These are phyloP conservation scores for Naegleria lovaniensis DNA, from an alignment of 208 protist species.

Conservation along the genomic window DNA sequence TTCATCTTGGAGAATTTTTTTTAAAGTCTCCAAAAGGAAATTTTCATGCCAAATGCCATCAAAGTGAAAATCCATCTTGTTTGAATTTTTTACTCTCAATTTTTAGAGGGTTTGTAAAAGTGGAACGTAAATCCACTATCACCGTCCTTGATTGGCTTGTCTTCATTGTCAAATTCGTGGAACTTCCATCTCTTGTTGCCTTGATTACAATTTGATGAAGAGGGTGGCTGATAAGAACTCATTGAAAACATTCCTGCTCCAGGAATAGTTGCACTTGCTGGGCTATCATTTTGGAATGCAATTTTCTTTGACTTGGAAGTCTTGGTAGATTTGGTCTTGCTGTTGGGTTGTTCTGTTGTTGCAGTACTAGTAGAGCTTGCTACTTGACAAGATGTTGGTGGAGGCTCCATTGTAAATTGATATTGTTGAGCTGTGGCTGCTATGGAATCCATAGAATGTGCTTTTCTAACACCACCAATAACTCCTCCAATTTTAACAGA, in stretches of 20 bases:
- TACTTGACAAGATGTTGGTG: background rate
- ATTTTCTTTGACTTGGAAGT: background rate
- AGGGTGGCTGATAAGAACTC: background rate
- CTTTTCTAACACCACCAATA: background rate
- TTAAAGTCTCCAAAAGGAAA: too few species aligned
- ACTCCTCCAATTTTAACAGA: background rate
- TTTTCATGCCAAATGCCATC: too few species aligned
- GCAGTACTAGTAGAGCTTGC: background rate
- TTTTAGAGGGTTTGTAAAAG: background rate
- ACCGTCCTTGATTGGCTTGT: background rate
- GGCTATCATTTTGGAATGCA: background rate
- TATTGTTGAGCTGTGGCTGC: background rate
- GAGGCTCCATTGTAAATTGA: background rate
- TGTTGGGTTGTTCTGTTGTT: too few species aligned
- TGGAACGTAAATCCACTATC: slow-evolving; percentile 3
- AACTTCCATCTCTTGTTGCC: background rate
- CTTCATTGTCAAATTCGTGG: background rate
- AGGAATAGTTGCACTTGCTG: background rate
- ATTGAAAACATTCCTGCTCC: background rate
- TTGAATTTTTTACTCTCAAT: background rate
- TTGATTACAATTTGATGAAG: background rate
- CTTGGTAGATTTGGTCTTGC: background rate
- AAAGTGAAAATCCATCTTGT: too few species aligned
- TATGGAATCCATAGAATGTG: background rate
- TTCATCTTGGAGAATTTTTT: too few species aligned